Evolutionary conservation across 805 yeast genomes (phyloP).

Genomic region (Saccharomycopsis sp.): DNA sequence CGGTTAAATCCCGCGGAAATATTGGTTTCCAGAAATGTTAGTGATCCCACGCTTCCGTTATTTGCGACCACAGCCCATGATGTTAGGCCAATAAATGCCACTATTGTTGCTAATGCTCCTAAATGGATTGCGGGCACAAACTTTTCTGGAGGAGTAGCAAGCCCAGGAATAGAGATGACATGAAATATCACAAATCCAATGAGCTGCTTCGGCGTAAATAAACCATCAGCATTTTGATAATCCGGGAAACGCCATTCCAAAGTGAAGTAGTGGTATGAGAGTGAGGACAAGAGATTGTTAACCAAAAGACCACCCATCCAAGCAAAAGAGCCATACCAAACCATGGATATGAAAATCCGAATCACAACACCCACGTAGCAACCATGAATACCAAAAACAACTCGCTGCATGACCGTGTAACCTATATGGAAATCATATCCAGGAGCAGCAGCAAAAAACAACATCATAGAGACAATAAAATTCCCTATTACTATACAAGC

Average conservation of each 20-base stretch:
- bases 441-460: slow-evolving; percentile 21
- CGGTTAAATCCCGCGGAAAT: slow-evolving; percentile 14
- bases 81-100: slow-evolving; percentile 32
- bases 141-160: slow-evolving; percentile 29
- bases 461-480: slow-evolving; percentile 21
- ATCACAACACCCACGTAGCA: slow-evolving; percentile 36
- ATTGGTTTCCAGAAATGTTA: slow-evolving; percentile 11
- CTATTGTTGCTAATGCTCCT: slow-evolving; percentile 26
- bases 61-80: slow-evolving; percentile 28
- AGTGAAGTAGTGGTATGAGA: slow-evolving; percentile 32
- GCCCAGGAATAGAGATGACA: slow-evolving; percentile 27
- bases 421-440: slow-evolving; percentile 30
- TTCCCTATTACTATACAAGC: slow-evolving; percentile 29
- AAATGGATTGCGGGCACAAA: slow-evolving; percentile 4
- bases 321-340: slow-evolving; percentile 41
- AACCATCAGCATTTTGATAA: slow-evolving; percentile 23
- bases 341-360: slow-evolving; percentile 39
- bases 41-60: slow-evolving; percentile 30
- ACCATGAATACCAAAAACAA: slow-evolving; percentile 42
- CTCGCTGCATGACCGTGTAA: slow-evolving; percentile 38
- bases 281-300: slow-evolving; percentile 34
- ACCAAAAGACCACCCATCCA: slow-evolving; percentile 41
- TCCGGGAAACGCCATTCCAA: slow-evolving; percentile 23
- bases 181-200: slow-evolving; percentile 36
- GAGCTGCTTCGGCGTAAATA: slow-evolving; percentile 31